Evolutionary conservation across 176 grass and related monocot genomes (phyloP).

Genomic region (Hyparrhenia diplandra): DNA sequence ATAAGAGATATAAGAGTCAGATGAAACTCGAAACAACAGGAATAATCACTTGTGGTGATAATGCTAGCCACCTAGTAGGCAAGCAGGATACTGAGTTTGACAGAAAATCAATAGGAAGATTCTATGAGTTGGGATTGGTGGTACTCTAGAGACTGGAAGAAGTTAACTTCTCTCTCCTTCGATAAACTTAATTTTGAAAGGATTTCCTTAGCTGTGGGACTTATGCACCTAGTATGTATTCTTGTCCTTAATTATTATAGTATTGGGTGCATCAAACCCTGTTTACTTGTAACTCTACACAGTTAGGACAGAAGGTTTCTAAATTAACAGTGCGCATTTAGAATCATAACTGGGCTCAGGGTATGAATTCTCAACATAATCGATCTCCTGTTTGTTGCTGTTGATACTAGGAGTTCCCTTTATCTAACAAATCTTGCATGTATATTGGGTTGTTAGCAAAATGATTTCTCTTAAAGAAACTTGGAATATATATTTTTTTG

Average conservation of each 20-base stretch:
- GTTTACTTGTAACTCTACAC: background rate
- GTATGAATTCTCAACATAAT: background rate
- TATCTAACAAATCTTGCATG: background rate
- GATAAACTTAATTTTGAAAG: background rate
- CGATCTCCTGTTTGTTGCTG: background rate
- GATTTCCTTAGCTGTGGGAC: background rate
- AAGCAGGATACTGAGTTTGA: background rate
- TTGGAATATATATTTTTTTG: constrained; percentile 24
- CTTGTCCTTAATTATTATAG: background rate
- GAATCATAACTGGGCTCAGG: background rate
- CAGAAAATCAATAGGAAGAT: background rate
- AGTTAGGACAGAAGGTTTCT: background rate
- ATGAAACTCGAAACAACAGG: background rate
- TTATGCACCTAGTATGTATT: background rate
- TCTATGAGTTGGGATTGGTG: background rate
- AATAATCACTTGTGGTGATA: background rate
- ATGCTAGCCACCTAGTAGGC: too few species aligned
- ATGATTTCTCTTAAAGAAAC: constrained; percentile 9
- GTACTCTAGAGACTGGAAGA: background rate
- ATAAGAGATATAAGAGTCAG: background rate
- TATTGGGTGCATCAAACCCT: background rate
- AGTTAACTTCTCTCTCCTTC: background rate
- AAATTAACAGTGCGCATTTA: background rate
- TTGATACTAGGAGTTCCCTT: background rate
- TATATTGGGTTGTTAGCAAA: background rate